Evolutionary conservation across 345 rosid genomes (phyloP), one percentile per base, ranked within the genome.

Genomic region (Euphorbia lathyris): DNA sequence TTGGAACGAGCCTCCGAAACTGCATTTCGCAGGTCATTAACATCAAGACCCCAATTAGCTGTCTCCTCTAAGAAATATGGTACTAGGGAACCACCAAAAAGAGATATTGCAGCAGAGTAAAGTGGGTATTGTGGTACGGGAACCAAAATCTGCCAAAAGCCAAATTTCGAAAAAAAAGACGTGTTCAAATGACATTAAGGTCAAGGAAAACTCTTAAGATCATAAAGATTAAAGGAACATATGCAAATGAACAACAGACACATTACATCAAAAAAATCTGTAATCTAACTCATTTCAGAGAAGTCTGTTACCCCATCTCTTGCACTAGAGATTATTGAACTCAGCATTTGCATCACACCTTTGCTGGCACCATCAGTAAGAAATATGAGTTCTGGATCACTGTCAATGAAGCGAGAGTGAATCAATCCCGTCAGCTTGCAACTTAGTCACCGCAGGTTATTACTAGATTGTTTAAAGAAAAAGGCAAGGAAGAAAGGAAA

Each of bases 291-390:
- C 43, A 48, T 42, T 32, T 12, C 32, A 29, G 59, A 64, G 57
- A 74, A 60, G 77, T 72, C 61, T 26, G 59, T 84, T 86, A 95
- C 97, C 90, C 99, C 99, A 58, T 95, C 99, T 67, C 96, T 73
- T 68, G 76, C 78, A 62, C 97, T 96, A 10, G 97, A 90, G 74
- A 95, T 95, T 57, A 92, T 80, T 72, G 90, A 79, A 69, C 88
- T 95, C 86, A 95, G 78, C 74, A 87, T 90, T 82, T 94, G 97
- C 96, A 91, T 94, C 71, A 94, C 97, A 81, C 98, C 98, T 85
- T 91, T 91, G 84, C 98, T 91, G 7, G 98, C 98, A 77, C 98
- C 98, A 84, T 91, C 97, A 62, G 98, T 94, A 73, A 94, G 98
- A 76, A 77, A 94, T 70, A 94, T 88, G 80, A 88, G 91, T 76